These are phyloP conservation scores for Dentipellis sp. DNA, from an alignment of 768 basidiomycete species.

Conservation along the genomic window DNA sequence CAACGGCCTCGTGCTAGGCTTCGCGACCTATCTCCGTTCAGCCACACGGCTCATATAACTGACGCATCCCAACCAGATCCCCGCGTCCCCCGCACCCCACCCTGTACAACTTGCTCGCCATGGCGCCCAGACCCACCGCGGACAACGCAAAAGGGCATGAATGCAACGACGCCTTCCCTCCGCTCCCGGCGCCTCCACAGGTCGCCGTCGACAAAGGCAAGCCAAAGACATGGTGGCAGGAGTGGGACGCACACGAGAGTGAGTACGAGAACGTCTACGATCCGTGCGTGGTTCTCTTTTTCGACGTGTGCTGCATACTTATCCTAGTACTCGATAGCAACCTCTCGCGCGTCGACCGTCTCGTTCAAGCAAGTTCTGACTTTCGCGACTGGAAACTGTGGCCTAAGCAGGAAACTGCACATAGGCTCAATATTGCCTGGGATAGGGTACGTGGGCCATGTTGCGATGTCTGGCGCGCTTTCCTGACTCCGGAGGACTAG, in stretches of 20 bases:
- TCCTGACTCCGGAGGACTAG: constrained; percentile 24
- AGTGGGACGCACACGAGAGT: constrained; percentile 60
- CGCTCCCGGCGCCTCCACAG: constrained; percentile 36
- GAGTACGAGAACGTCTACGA: constrained; percentile 31
- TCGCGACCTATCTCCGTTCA: background rate
- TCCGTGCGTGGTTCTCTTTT: constrained; percentile 38
- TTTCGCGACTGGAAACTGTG: constrained; percentile 37
- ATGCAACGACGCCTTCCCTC: constrained; percentile 29
- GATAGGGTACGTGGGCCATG: constrained; percentile 40
- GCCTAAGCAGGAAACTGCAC: constrained; percentile 22
- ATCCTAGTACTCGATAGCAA: constrained; percentile 27
- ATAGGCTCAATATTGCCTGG: constrained; percentile 38
- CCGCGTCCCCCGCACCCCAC: no score
- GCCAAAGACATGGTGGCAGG: constrained; percentile 49
- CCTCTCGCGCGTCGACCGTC: constrained; percentile 38
- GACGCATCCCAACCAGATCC: background rate
- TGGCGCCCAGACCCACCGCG: background rate
- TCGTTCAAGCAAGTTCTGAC: constrained; percentile 49
- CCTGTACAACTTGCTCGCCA: background rate
- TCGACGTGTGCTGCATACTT: background rate
- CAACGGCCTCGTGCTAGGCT: no score
- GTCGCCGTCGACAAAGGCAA: constrained; percentile 14
- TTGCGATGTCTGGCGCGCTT: background rate
- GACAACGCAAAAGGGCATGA: background rate
- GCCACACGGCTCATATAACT: background rate